Evolutionary conservation across 345 rosid genomes (phyloP).

Genomic region (Citrus maxima): DNA sequence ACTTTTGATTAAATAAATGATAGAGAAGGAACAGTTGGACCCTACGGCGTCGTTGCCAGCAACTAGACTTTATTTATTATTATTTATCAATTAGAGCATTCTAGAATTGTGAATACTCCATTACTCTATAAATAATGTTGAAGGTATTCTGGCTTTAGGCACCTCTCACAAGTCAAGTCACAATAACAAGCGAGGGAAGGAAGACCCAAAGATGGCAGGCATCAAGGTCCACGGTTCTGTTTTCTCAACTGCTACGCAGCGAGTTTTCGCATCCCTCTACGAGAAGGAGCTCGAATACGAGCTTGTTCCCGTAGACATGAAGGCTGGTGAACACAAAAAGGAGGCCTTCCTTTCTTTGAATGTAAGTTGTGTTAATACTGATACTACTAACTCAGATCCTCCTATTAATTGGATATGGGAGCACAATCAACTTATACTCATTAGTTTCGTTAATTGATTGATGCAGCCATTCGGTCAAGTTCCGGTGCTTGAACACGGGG

Average conservation of each 20-base stretch:
- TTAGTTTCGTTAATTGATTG: not conserved
- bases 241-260: constrained; percentile 47
- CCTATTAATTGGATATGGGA: not conserved
- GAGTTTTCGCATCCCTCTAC: constrained; percentile 45
- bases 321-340: constrained; percentile 56
- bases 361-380: constrained; percentile 25
- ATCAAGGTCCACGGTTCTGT: constrained; percentile 43
- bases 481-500: constrained; percentile 72
- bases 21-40: not conserved
- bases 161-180: not conserved
- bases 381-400: not conserved
- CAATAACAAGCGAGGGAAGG: no score
- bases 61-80: not conserved
- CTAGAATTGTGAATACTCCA: not conserved
- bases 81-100: not conserved
- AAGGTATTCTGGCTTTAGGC: not conserved
- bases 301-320: constrained; percentile 45
- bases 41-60: not conserved
- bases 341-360: constrained; percentile 54
- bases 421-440: no score
- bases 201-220: constrained; percentile 28
- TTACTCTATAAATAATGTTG: not conserved
- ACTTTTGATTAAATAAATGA: not conserved
- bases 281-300: constrained; percentile 64
- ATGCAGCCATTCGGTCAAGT: constrained; percentile 84